Evolutionary conservation across 148 eudicot genomes (phyloP), one percentile per base, ranked within the genome.

Genomic region (Rhododendron molle): DNA sequence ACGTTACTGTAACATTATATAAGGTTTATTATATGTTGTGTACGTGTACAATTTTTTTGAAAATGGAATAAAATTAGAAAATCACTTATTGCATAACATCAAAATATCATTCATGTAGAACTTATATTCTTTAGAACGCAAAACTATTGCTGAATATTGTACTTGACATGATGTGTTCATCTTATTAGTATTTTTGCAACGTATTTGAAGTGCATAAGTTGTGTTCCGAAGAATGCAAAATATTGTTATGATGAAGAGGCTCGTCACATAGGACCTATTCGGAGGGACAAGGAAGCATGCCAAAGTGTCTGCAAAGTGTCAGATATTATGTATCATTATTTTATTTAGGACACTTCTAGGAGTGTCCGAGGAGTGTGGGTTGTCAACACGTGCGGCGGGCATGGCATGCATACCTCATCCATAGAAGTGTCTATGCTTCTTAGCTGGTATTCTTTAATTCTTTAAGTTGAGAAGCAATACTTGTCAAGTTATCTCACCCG

Each of bases 401-500:
- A n/a, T 58, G 67, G n/a, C 71, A n/a, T 65, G 71, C 71, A n/a
- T 58, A 58, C 72, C 13, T 65, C 72, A 23, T 26, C 30, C 67
- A 7, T 65, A 65, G 28, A 65, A 65, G 13, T 65, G 32, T 65
- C 4, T n/a, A 3, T 65, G 32, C 72, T 65, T 65, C 6, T 76
- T 20, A 44, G n/a, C 50, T 50, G 26, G 13, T 83, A 30, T 26
- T 49, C 43, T 47, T 65, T 54, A 4, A 23, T 80, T 44, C 30
- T 83, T 47, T 43, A 4, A 49, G 76, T 18, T 30, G 40, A 4
- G 30, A 49, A 26, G 9, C 21, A 28, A n/a, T 18, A 62, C 9
- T 23, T 77, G 30, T 5, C 34, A 28, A 72, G 40, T 62, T 15
- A 30, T 79, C 83, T 80, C 60, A 85, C 87, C 87, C 5, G 21